Percentiles rank a stretch among this genome's conserved stretches.
These are phyloP conservation scores for Pichia ethanolica DNA, from an alignment of 805 yeast species.

Conservation along the genomic window DNA sequence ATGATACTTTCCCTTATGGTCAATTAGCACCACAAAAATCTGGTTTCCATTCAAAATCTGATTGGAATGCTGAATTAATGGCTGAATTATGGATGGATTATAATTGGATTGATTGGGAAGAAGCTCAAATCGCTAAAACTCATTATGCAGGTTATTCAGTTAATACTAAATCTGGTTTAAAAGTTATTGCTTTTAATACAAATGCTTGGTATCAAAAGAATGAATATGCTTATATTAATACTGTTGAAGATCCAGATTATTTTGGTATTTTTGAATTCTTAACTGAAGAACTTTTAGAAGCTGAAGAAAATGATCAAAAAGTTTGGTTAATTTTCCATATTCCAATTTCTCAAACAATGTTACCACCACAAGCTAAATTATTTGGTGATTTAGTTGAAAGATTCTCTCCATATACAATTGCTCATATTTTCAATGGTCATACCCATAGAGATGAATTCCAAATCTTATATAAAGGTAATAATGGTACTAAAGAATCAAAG, in stretches of 20 bases:
- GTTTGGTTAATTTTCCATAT: slow-evolving; percentile 74
- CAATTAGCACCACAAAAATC: slow-evolving; percentile 51
- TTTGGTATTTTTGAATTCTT: slow-evolving; percentile 59
- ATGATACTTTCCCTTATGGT: slow-evolving; percentile 67
- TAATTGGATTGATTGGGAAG: slow-evolving; percentile 35
- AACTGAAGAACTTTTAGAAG: slow-evolving; percentile 51
- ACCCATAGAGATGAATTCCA: slow-evolving; percentile 65
- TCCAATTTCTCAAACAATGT: slow-evolving; percentile 52
- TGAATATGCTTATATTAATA: slow-evolving; percentile 46
- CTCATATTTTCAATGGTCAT: slow-evolving; percentile 65
- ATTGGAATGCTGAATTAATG: slow-evolving; percentile 43
- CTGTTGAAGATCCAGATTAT: slow-evolving; percentile 43
- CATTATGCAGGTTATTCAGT: slow-evolving; percentile 60
- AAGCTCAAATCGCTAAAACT: slow-evolving; percentile 30
- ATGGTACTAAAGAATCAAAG: slow-evolving; percentile 28
- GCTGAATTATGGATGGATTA: slow-evolving; percentile 41
- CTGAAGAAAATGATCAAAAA: slow-evolving; percentile 50
- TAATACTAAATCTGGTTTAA: slow-evolving; percentile 48
- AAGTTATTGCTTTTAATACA: slow-evolving; percentile 56
- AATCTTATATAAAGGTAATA: slow-evolving; percentile 41
- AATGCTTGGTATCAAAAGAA: slow-evolving; percentile 63
- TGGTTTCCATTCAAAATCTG: slow-evolving; percentile 34
- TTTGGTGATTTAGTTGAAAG: slow-evolving; percentile 54
- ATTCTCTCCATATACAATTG: slow-evolving; percentile 61
- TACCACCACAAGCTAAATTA: slow-evolving; percentile 54